phyloP scores from a whole-genome alignment of 2,329 filamentous ascomycete species.

The Ophiosphaerella korrae region DNA sequence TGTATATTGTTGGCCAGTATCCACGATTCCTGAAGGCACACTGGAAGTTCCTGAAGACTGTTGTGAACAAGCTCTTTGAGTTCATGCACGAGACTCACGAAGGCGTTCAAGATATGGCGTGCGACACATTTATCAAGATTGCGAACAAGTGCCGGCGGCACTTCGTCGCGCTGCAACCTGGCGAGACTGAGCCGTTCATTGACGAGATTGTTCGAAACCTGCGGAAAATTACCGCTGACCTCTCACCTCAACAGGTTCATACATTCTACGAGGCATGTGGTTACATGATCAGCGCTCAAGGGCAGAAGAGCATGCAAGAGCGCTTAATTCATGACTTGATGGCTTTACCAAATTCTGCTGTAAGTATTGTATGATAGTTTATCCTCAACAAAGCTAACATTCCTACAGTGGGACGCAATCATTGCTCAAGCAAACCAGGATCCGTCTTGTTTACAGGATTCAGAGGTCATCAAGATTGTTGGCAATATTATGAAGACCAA shows the following conservation, averaged over 20 bases:
- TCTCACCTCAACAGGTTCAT: slow-evolving; percentile 95
- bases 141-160: slow-evolving; percentile 97
- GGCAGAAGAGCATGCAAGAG: slow-evolving; percentile 92
- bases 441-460: slow-evolving; percentile 84
- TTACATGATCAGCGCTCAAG: slow-evolving; percentile 98
- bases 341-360: slow-evolving; percentile 85
- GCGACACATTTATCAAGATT: slow-evolving; percentile 99
- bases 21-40: slow-evolving; percentile 97
- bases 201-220: slow-evolving; percentile 97
- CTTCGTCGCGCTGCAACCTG: slow-evolving; percentile 93
- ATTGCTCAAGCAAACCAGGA: slow-evolving; percentile 86
- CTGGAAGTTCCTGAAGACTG: slow-evolving; percentile 99
- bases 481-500: slow-evolving; percentile 99
- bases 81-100: slow-evolving; percentile 99
- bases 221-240: slow-evolving; percentile 91
- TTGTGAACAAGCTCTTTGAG: slow-evolving; percentile 99
- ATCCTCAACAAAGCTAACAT: slow-evolving; percentile 14
- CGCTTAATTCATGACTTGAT: slow-evolving; percentile 89
- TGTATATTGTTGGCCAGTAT: slow-evolving; percentile 99
- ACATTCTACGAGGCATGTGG: slow-evolving; percentile 99
- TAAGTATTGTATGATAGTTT: slow-evolving; percentile 28
- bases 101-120: slow-evolving; percentile 99
- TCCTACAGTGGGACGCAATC: slow-evolving; percentile 79
- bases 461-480: slow-evolving; percentile 96
- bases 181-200: slow-evolving; percentile 94